Evolutionary conservation across 1,284 basidiomycete genomes (phyloP).

Genomic region (Schizophyllum amplum): DNA sequence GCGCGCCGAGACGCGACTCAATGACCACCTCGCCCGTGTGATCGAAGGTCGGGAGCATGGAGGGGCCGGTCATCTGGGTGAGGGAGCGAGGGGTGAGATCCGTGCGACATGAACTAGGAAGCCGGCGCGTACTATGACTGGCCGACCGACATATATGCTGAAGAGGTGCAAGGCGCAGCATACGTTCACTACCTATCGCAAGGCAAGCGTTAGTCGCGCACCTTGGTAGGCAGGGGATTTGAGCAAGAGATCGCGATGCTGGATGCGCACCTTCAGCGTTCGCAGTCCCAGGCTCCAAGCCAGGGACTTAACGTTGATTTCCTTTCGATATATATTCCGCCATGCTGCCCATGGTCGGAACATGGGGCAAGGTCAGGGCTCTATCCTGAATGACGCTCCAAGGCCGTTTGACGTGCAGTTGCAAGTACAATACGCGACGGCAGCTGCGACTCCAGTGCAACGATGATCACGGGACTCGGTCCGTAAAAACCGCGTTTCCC

Average conservation of each 20-base stretch:
- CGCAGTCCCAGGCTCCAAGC: not conserved
- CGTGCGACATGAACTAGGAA: not conserved
- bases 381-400: not conserved
- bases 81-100: conserved; percentile 1
- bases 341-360: not conserved
- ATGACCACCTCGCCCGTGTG: conserved; percentile 51
- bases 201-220: not conserved
- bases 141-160: not conserved
- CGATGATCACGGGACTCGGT: too few relatives aligned
- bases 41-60: conserved; percentile 82
- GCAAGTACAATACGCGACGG: too few relatives aligned
- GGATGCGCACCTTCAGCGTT: not conserved
- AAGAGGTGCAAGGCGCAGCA: not conserved
- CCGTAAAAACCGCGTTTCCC: too few relatives aligned
- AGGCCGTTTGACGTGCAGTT: not conserved
- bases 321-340: not conserved
- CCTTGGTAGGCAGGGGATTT: too few relatives aligned
- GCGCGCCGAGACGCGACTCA: conserved; percentile 51
- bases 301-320: not conserved
- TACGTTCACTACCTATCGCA: not conserved
- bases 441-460: too few relatives aligned
- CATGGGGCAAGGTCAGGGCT: not conserved
- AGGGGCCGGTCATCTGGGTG: conserved; percentile 59
- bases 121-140: not conserved
- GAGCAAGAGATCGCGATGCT: not conserved